Base-by-base conservation (phyloP, 305 asterid genomes). In the Fraxinus latifolia region DNA sequence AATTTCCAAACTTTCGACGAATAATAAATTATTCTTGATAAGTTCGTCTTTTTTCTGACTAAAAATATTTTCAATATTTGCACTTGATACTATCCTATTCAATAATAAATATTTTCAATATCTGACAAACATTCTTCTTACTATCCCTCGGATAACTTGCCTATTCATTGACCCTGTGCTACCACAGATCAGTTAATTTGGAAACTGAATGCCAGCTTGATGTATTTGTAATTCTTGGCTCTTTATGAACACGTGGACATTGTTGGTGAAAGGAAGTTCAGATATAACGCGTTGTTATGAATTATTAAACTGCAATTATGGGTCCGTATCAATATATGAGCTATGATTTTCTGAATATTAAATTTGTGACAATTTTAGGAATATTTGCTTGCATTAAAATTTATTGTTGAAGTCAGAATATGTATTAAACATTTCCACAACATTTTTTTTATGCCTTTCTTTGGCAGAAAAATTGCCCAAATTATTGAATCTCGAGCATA, bases 401-500 rank as follows among this genome's bases (percentile, higher is more conserved):
- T 65, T 34, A 78, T 65, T 5, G 37, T 5, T 27, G 72, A 67
- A 29, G 21, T 42, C 27, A 32, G 47, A 82, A 27, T 27, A 19
- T 42, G 44, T 37, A 27, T 27, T 60, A 58, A 55, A 60, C 44
- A 44, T 74, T 60, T 42, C 53, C 50, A 39, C 47, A 34, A 47
- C 32, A 34, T 77, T 14, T 34, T 50, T 50, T 50, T 50, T 76
- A 12, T 68, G 55, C 82, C 76, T 34, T 21, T 31, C 19, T 68
- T 36, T 36, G 19, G 79, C 74, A 53, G 75, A 23, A 44, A 27
- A 37, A 17, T 25, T 25, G n/a, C 23, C 21, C 77, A 7, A 37
- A 50, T 77, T 74, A 4, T 47, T 65, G 36, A 21, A 36, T 78
- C 33, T 55, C 68, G 81, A 47, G 82, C 42, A 32, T 81, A 58